Evolutionary conservation across 371 early-diverging fungal species (phyloP).

Genomic region (Amoeboaphelidium protococcarum): DNA sequence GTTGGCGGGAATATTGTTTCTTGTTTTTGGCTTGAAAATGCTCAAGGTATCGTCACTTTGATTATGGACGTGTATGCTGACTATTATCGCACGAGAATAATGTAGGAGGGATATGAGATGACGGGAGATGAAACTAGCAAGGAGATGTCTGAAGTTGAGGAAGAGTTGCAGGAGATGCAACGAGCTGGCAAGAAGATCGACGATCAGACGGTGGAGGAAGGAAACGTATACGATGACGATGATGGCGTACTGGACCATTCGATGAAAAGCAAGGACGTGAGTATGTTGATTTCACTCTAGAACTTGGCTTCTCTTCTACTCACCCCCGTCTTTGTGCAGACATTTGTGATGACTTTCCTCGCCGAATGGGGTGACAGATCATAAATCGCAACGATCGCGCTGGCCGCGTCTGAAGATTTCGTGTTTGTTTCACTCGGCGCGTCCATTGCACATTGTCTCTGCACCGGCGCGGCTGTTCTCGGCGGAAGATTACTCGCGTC

Average conservation of each 20-base stretch:
- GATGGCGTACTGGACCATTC: background rate
- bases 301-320: slow-evolving; percentile 30
- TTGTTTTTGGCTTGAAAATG: slow-evolving; percentile 74
- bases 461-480: slow-evolving; percentile 70
- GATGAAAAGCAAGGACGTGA: slow-evolving; percentile 1
- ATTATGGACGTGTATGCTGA: too few relatives aligned
- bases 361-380: slow-evolving; percentile 28
- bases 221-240: slow-evolving; percentile 5
- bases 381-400: slow-evolving; percentile 50
- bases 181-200: slow-evolving; percentile 17
- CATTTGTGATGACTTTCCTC: slow-evolving; percentile 74
- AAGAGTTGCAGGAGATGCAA: slow-evolving; percentile 53
- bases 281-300: slow-evolving; percentile 8
- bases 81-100: too few relatives aligned
- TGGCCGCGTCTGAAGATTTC: slow-evolving; percentile 70
- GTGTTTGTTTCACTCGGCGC: slow-evolving; percentile 62
- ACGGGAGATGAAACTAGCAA: slow-evolving; percentile 49
- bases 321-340: slow-evolving; percentile 76
- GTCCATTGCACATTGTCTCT: slow-evolving; percentile 60
- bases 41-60: too few relatives aligned
- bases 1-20: slow-evolving; percentile 49
- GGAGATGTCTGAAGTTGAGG: slow-evolving; percentile 63
- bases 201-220: slow-evolving; percentile 13
- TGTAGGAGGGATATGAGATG: slow-evolving; percentile 57
- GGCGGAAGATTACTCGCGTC: slow-evolving; percentile 72